Evolutionary conservation across 2,329 filamentous ascomycete genomes (phyloP).

Genomic region (Cylindrodendrum hubeiense): DNA sequence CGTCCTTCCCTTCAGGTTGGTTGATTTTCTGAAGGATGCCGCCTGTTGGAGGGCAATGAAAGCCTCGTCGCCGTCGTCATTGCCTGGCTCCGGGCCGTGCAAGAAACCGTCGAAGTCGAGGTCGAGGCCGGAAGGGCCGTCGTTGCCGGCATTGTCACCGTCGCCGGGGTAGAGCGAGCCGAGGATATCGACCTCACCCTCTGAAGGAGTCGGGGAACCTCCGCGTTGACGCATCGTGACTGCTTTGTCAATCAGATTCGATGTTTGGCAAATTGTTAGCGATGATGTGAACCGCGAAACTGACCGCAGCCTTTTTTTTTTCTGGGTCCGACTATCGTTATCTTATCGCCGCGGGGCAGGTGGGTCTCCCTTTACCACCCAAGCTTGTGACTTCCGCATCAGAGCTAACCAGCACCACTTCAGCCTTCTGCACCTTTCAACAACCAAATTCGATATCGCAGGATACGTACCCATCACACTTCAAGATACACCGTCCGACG

Average conservation of each 20-base stretch:
- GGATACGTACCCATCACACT: background rate
- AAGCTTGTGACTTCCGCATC: constrained; percentile 25
- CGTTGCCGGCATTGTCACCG: constrained; percentile 60
- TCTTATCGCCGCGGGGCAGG: constrained; percentile 55
- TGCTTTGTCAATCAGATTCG: constrained; percentile 17
- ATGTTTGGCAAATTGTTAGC: constrained; percentile 19
- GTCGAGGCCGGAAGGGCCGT: constrained; percentile 54
- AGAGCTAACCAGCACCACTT: constrained; percentile 4
- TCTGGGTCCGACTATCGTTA: constrained; percentile 41
- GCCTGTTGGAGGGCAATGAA: constrained; percentile 93
- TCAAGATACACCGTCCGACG: background rate
- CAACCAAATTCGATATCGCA: constrained; percentile 6
- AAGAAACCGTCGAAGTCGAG: constrained; percentile 73
- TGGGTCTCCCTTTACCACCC: constrained; percentile 30
- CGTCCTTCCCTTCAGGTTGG: constrained; percentile 84
- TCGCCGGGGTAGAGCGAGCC: constrained; percentile 78
- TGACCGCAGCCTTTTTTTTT: constrained; percentile 48
- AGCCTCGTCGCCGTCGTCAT: constrained; percentile 80
- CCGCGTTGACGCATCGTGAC: constrained; percentile 76
- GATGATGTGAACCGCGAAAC: constrained; percentile 25
- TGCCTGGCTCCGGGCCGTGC: constrained; percentile 58
- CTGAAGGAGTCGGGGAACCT: constrained; percentile 85
- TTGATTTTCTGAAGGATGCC: constrained; percentile 86
- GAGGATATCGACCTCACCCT: constrained; percentile 92
- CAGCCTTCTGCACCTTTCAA: constrained; percentile 17